Conservation (phyloP, 345 rosid species). For the Eucalyptus sp. region DNA sequence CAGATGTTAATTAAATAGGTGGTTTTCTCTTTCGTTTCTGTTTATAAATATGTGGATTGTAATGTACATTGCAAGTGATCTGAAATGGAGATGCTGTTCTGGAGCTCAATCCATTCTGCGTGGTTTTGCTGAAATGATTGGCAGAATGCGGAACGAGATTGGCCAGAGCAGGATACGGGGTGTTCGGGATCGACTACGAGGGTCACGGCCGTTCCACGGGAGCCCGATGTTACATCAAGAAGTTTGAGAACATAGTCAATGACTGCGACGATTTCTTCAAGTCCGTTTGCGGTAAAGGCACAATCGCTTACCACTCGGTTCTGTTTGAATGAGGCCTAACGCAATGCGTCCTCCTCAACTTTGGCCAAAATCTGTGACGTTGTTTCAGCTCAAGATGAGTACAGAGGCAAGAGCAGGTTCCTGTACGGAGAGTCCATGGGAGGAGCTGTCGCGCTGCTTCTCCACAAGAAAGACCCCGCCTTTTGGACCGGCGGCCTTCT, state of each 20-base stretch:
- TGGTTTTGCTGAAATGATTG: neutral
- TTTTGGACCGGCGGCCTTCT: conserved; percentile 89
- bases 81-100: neutral
- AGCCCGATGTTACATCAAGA: conserved; percentile 88
- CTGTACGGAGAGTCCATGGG: conserved; percentile 99
- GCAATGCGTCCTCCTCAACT: neutral
- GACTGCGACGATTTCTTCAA: conserved; percentile 75
- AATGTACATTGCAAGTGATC: neutral
- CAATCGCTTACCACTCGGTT: neutral
- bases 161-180: conserved; percentile 68
- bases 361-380: neutral
- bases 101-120: neutral
- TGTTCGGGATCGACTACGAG: conserved; percentile 84
- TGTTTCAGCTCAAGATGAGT: conserved; percentile 53
- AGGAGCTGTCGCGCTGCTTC: conserved; percentile 82
- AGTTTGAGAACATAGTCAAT: conserved; percentile 49
- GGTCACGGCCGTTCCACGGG: conserved; percentile 90
- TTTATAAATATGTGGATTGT: neutral
- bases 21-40: neutral
- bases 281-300: conserved; percentile 49
- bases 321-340: neutral
- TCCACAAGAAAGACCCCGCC: conserved; percentile 70
- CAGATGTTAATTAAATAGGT: neutral
- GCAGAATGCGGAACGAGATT: conserved; percentile 79
- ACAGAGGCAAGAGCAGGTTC: conserved; percentile 69